A percentile compares a stretch with the other conserved stretches of the same genome.
phyloP scores from a whole-genome alignment of 345 rosid species.

The Punica granatum region DNA sequence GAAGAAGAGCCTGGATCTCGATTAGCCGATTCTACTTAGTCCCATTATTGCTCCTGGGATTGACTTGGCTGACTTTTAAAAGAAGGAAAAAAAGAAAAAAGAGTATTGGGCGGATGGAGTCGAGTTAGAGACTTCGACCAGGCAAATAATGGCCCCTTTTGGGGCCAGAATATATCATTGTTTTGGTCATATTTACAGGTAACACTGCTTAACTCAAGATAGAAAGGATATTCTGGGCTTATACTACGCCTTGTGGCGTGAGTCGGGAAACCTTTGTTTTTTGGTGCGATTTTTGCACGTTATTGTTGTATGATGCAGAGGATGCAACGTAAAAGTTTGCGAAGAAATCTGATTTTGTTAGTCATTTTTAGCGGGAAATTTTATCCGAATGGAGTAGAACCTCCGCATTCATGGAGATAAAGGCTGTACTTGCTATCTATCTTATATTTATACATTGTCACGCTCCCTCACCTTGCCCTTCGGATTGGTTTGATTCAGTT shows the following conservation, averaged over 20 bases:
- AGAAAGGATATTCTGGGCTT: background rate
- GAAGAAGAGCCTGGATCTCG: constrained; percentile 76
- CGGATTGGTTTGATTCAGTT: background rate
- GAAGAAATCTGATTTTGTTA: constrained; percentile 12
- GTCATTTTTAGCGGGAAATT: constrained; percentile 15
- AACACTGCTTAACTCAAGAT: constrained; percentile 8
- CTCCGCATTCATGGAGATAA: background rate
- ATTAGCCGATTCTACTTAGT: constrained; percentile 18
- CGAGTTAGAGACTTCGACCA: constrained; percentile 8
- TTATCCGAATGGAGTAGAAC: background rate
- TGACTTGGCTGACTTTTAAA: constrained; percentile 21
- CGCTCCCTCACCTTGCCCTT: background rate
- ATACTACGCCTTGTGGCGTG: background rate
- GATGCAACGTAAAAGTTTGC: constrained; percentile 11
- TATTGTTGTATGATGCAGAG: constrained; percentile 25
- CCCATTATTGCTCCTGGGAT: constrained; percentile 10
- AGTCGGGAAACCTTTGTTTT: constrained; percentile 8
- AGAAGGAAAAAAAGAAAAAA: background rate
- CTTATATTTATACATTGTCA: background rate
- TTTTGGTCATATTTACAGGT: constrained; percentile 14
- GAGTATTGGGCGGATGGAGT: constrained; percentile 6
- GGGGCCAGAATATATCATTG: constrained; percentile 16
- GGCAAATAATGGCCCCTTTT: constrained; percentile 13
- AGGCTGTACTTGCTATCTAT: background rate
- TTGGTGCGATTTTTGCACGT: constrained; percentile 13